Base-by-base conservation (phyloP, 495 filamentous ascomycete genomes). In the Hamigera avellanea region DNA sequence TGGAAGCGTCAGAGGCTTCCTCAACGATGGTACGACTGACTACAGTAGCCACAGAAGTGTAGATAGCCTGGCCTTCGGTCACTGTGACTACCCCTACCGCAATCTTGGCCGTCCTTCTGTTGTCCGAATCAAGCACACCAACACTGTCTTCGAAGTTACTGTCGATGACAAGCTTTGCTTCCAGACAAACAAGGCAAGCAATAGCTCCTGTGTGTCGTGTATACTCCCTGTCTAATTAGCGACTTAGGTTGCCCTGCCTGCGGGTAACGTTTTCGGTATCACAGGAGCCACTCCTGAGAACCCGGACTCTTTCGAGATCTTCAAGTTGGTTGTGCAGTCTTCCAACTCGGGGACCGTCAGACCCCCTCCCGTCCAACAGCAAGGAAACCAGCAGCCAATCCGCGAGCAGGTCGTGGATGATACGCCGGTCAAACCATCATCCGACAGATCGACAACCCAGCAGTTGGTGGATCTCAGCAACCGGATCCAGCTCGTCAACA, bases 301-400 rank as follows among this genome's bases (percentile, higher is more conserved):
- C 45, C 85, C 91, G 0, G 91, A 98, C 56, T 93, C 86, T 18
- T 94, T 94, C 53, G 91, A 98, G 59, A 56, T 91, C 42, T 89
- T 86, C 68, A 93, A 89, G 47, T 75, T 96, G 48, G 62, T 83
- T 26, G 68, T 88, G 25, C 70, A 76, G 50, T 74, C 60, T 23
- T 46, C 53, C 34, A 44, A 46, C 31, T 38, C 52, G 13, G 48
- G 45, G 28, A 25, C 36, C 36, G 31, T 42, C 39, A 6, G 19
- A 36, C 14, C 32, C 33, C 19, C 33, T 14, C 41, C 54, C 17
- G 48, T 57, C 35, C 55, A 61, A 39, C 51, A 61, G 44, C 46
- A 60, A 38, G 55, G 50, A 23, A 40, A 59, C 16, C 53, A 59
- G 36, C 50, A 57, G 31, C 57, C 48, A 3, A 45, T 53, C 13